Evolutionary conservation across 768 basidiomycete genomes (phyloP), one percentile per base, ranked within the genome.

Genomic region (Terana coerulea): DNA sequence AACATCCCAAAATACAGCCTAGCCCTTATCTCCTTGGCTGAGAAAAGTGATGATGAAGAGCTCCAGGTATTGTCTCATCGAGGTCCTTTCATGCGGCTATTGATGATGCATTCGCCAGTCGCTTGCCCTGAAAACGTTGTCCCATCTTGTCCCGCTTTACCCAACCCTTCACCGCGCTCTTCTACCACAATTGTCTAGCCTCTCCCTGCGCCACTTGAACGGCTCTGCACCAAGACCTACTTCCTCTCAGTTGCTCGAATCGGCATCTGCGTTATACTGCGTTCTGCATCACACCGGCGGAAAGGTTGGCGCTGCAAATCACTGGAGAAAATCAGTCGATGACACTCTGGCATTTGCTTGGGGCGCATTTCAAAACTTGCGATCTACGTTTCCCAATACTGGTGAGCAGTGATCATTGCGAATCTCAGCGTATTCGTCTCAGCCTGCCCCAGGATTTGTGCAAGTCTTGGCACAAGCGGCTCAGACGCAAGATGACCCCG

Each of bases 241-340:
- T 3, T 70, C 74, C 43, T 26, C 47, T 15, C 51, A 62, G 21
- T 58, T 85, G 5, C 53, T 80, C 0, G 57, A 68, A 35, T 72
- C 81, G 12, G 75, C 84, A 2, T 81, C 81, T 5, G 62, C 69
- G 17, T 72, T 93, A 19, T 87, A 84, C 51, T 69, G 83, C 3
- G 68, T 74, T 21, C 72, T 93, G 5, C 85, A 85, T 64, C 68
- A 79, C 25, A 83, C 86, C 0, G 88, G 88, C 19, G 91, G 91
- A 7, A 93, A 91, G 67, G 82, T 88, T 8, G 87, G 84, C 22
- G 82, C 83, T 14, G 73, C 80, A 10, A 78, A 72, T 46, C 59
- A 86, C 5, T 93, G 91, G 91, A 76, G 84, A 56, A 89, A 86
- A 59, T 81, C 81, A 14, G 52, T 91, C 22, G 87, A 91, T 43